A percentile compares a stretch with the other conserved stretches of the same genome.
Conservation (phyloP, 495 filamentous ascomycete species). For the Lineolata rhizophorae region DNA sequence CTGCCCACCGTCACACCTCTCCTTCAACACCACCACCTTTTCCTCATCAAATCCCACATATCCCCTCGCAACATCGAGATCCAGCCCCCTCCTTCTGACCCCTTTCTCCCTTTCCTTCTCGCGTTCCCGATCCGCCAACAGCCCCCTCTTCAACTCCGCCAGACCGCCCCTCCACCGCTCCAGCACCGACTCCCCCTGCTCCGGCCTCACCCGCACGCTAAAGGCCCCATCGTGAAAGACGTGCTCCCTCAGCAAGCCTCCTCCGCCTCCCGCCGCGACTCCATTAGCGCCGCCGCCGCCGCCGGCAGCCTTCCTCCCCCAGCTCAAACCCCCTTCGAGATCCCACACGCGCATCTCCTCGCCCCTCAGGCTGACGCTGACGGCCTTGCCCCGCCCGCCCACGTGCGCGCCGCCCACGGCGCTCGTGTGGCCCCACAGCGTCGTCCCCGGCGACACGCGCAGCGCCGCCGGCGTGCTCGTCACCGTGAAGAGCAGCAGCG, state of each 20-base stretch:
- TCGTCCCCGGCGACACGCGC: constrained; percentile 48
- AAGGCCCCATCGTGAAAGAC: too few relatives aligned
- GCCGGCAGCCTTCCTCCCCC: too few relatives aligned
- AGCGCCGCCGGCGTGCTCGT: constrained; percentile 46
- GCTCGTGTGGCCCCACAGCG: constrained; percentile 88
- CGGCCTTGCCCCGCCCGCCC: constrained; percentile 68
- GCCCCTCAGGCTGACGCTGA: constrained; percentile 63
- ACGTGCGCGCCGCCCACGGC: constrained; percentile 74
- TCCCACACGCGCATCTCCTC: constrained; percentile 90
- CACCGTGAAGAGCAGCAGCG: constrained; percentile 67
- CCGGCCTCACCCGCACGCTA: constrained; percentile 32
- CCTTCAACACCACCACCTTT: constrained; percentile 67
- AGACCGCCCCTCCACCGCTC: too few relatives aligned
- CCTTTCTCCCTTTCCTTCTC: too few relatives aligned
- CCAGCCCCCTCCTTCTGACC: too few relatives aligned
- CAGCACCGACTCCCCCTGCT: constrained; percentile 9
- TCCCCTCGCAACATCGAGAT: constrained; percentile 22
- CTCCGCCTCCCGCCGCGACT: too few relatives aligned
- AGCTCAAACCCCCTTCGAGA: too few relatives aligned
- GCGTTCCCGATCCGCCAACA: too few relatives aligned
- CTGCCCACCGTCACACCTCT: constrained; percentile 41
- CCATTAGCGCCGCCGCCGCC: too few relatives aligned
- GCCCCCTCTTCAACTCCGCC: too few relatives aligned
- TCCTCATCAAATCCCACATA: constrained; percentile 91
- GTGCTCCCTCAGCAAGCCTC: too few relatives aligned